Percentiles rank a stretch among this genome's conserved stretches.
Conservation (phyloP, 164 flowering plant species). For the grape (Vitis vinifera) region DNA sequence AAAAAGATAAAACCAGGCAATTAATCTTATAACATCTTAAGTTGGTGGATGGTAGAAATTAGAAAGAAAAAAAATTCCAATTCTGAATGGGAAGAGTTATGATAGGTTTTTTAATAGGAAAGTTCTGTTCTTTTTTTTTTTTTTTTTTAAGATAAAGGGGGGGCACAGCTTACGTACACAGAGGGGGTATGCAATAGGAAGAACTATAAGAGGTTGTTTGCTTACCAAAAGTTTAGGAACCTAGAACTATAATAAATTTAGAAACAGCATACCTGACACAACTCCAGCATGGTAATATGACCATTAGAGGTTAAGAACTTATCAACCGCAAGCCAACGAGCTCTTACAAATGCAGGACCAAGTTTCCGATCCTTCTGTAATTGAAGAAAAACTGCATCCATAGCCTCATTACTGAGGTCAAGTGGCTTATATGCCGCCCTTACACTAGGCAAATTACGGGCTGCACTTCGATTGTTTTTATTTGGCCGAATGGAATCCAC, state of each 20-base stretch:
- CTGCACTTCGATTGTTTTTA: slow-evolving; percentile 67
- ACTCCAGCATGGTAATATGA: slow-evolving; percentile 83
- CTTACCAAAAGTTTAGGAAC: no score
- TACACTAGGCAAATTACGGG: slow-evolving; percentile 60
- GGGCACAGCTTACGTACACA: no score
- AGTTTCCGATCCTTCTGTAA: slow-evolving; percentile 93
- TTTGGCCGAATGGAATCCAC: slow-evolving; percentile 93
- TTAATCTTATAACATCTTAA: no score
- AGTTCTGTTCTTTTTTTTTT: no score
- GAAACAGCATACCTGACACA: slow-evolving; percentile 66
- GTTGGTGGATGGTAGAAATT: no score
- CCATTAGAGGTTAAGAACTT: slow-evolving; percentile 75
- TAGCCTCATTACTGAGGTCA: slow-evolving; percentile 88
- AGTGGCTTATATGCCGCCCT: slow-evolving; percentile 94
- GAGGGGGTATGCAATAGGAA: no score
- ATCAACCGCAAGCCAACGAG: slow-evolving; percentile 85
- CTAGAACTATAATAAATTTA: background rate
- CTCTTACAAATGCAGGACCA: slow-evolving; percentile 87
- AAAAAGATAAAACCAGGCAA: no score
- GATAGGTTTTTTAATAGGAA: no score
- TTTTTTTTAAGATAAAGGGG: no score
- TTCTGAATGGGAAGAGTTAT: no score
- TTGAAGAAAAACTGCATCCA: slow-evolving; percentile 83
- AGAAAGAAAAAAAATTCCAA: no score
- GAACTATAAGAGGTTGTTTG: no score